phyloP scores from a whole-genome alignment of 2,329 filamentous ascomycete genomes.

The Cordyceps cateniannulata region DNA sequence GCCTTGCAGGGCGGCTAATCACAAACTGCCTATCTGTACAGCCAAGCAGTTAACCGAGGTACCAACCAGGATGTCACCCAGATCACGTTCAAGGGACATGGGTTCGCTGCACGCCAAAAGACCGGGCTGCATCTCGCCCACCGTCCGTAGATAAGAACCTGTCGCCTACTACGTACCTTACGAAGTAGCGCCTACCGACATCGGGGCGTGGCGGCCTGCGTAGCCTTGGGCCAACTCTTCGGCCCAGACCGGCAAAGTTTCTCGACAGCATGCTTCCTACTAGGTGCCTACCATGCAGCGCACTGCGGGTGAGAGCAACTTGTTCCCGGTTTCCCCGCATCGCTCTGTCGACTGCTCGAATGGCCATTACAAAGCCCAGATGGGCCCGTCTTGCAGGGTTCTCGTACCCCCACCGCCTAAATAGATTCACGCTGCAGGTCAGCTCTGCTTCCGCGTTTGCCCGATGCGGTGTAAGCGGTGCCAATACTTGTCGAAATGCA shows the following conservation, averaged over 20 bases:
- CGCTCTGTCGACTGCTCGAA: background rate
- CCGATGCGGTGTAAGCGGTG: background rate
- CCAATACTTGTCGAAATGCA: background rate
- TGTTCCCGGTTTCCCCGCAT: background rate
- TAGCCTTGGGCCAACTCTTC: background rate
- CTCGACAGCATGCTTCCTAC: background rate
- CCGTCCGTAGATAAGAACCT: conserved; percentile 6
- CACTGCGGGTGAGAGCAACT: too few relatives aligned
- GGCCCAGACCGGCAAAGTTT: background rate
- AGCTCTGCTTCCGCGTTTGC: background rate
- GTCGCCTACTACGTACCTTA: background rate
- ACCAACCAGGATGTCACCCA: background rate
- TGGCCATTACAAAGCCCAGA: background rate
- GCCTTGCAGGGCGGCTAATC: too few relatives aligned
- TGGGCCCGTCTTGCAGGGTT: background rate
- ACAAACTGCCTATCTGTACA: too few relatives aligned
- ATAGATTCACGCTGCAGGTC: background rate
- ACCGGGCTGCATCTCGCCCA: background rate
- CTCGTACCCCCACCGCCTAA: background rate
- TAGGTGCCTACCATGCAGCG: too few relatives aligned
- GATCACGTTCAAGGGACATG: background rate
- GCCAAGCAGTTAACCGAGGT: background rate
- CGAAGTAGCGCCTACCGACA: background rate
- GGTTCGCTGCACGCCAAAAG: background rate
- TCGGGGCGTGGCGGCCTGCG: background rate